A percentile compares a stretch with the other conserved stretches of the same genome.
phyloP scores from a whole-genome alignment of 768 basidiomycete species.

The Hericium coralloides region DNA sequence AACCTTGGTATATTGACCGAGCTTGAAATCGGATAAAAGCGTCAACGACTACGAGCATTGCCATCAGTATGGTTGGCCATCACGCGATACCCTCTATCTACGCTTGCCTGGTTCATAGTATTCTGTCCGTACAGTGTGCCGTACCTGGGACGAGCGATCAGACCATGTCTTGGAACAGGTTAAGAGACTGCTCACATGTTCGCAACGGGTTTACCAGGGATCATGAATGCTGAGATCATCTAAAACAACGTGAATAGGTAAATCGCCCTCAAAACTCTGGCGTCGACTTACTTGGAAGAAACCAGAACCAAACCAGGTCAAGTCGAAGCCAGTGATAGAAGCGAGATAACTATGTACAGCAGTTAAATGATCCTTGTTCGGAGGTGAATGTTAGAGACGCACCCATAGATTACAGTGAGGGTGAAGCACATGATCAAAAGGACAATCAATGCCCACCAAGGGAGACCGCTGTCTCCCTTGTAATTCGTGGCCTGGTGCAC shows the following conservation, averaged over 20 bases:
- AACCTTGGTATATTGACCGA: slow-evolving; percentile 17
- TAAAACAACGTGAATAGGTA: slow-evolving; percentile 6
- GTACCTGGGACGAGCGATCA: not conserved
- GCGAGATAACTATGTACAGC: not conserved
- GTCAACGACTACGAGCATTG: slow-evolving; percentile 3
- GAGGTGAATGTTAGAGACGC: not conserved
- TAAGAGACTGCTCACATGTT: slow-evolving; percentile 21
- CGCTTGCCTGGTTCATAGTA: slow-evolving; percentile 8
- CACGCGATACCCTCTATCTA: not conserved
- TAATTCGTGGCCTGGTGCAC: slow-evolving; percentile 16
- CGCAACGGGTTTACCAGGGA: slow-evolving; percentile 25
- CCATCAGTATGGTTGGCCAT: not conserved
- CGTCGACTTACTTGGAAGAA: slow-evolving; percentile 9
- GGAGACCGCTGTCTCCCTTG: slow-evolving; percentile 18
- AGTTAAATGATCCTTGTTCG: not conserved
- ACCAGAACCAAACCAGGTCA: slow-evolving; percentile 12
- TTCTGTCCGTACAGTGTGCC: slow-evolving; percentile 9
- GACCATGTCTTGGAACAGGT: not conserved
- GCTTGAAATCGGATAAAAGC: slow-evolving; percentile 17
- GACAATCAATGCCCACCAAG: slow-evolving; percentile 21
- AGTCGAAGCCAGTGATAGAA: slow-evolving; percentile 11
- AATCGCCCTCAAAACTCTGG: not conserved
- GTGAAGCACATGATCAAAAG: slow-evolving; percentile 21
- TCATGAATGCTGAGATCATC: slow-evolving; percentile 24
- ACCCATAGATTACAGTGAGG: slow-evolving; percentile 16